Conservation (phyloP, 192 early-diverging fungal genomes). For the Geranomyces variabilis region DNA sequence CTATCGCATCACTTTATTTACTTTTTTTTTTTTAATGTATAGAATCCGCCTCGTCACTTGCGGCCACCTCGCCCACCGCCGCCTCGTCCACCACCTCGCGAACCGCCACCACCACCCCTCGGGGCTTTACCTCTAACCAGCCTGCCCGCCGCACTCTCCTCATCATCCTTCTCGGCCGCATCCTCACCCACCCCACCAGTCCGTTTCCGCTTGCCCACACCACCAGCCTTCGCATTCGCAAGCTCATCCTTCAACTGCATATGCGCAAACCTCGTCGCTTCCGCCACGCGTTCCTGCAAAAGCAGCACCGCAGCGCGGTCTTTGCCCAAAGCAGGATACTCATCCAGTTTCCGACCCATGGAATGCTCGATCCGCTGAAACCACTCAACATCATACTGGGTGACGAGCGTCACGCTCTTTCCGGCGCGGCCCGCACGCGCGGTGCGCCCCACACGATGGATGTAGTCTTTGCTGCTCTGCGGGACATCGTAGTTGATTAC, state of each 20-base stretch:
- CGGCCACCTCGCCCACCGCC: too few relatives aligned
- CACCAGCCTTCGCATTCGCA: slow-evolving; percentile 31
- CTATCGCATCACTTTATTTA: too few relatives aligned
- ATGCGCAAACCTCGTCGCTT: slow-evolving; percentile 85
- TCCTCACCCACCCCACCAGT: slow-evolving; percentile 20
- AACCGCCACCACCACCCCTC: background rate
- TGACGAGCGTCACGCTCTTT: slow-evolving; percentile 81
- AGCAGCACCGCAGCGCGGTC: slow-evolving; percentile 85
- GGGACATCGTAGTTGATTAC: slow-evolving; percentile 98
- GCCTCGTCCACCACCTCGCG: too few relatives aligned
- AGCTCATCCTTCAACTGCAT: slow-evolving; percentile 84
- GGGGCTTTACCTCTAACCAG: slow-evolving; percentile 23
- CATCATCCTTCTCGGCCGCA: slow-evolving; percentile 40
- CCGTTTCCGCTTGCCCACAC: slow-evolving; percentile 30
- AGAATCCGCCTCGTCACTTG: too few relatives aligned
- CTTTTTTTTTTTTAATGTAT: too few relatives aligned
- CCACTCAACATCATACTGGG: slow-evolving; percentile 92
- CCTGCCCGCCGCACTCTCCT: slow-evolving; percentile 33
- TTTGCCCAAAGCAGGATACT: slow-evolving; percentile 65
- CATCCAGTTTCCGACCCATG: slow-evolving; percentile 82
- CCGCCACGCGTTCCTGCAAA: slow-evolving; percentile 90
- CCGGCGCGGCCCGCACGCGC: slow-evolving; percentile 92
- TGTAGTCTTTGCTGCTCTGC: slow-evolving; percentile 90
- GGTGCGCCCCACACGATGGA: slow-evolving; percentile 96
- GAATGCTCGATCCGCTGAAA: slow-evolving; percentile 93